phyloP scores from a whole-genome alignment of 1,284 basidiomycete species.

The Apiotrichum montevideense region DNA sequence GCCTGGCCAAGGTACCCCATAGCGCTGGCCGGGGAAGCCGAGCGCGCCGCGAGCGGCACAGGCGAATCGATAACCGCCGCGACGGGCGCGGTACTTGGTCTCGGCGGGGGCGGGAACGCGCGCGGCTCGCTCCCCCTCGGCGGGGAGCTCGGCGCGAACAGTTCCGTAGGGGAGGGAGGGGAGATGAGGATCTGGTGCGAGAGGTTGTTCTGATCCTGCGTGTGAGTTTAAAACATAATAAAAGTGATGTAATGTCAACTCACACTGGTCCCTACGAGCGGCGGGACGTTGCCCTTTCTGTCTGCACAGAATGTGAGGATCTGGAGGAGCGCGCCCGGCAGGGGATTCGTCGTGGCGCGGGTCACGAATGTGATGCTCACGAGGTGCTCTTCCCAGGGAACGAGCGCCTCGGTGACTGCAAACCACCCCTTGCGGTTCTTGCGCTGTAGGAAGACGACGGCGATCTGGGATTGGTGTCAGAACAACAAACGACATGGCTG shows the following conservation, averaged over 20 bases:
- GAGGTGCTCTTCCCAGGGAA: constrained; percentile 45
- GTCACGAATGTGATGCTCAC: constrained; percentile 26
- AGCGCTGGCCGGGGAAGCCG: constrained; percentile 2
- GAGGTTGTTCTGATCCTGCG: constrained; percentile 27
- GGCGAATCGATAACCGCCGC: constrained; percentile 5
- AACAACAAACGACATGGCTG: neutral
- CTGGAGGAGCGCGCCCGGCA: constrained; percentile 31
- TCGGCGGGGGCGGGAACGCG: constrained; percentile 20
- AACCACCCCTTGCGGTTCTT: constrained; percentile 44
- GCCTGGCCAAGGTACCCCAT: constrained; percentile 44
- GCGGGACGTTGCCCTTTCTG: constrained; percentile 34
- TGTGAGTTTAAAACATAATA: constrained; percentile 4
- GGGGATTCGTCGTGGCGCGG: constrained; percentile 16
- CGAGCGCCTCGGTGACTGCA: constrained; percentile 41
- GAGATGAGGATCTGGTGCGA: constrained; percentile 39
- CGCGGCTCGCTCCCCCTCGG: constrained; percentile 14
- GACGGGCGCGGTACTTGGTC: constrained; percentile 6
- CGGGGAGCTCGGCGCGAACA: constrained; percentile 36
- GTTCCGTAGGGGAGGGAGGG: constrained; percentile 35
- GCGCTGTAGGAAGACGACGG: constrained; percentile 41
- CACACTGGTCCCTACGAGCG: constrained; percentile 24
- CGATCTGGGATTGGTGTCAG: constrained; percentile 19
- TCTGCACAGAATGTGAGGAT: constrained; percentile 36
- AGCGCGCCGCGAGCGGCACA: constrained; percentile 3
- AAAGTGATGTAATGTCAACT: constrained; percentile 2